These are phyloP conservation scores for Starmerella lactis-condensi DNA, from an alignment of 805 yeast species.

Conservation along the genomic window DNA sequence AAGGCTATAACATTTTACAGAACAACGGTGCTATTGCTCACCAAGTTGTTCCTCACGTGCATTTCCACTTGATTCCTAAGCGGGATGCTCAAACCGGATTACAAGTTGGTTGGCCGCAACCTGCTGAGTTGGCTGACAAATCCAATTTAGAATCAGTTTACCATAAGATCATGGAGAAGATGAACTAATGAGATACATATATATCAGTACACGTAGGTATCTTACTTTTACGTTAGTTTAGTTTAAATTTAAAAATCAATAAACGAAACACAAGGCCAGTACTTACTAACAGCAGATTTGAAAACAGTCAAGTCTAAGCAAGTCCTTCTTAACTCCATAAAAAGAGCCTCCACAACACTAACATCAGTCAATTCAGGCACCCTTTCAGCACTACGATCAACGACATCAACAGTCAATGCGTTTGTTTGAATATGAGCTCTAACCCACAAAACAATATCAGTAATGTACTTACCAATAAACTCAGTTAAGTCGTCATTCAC, in stretches of 20 bases:
- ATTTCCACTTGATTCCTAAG: constrained; percentile 91
- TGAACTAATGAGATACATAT: background rate
- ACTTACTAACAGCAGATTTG: constrained; percentile 7
- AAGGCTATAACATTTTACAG: constrained; percentile 75
- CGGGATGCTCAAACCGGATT: constrained; percentile 54
- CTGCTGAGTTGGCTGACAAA: constrained; percentile 54
- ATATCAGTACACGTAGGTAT: background rate
- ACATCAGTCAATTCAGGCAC: constrained; percentile 2
- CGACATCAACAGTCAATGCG: constrained; percentile 11
- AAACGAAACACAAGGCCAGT: constrained; percentile 13
- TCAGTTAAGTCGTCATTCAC: constrained; percentile 12
- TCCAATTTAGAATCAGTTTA: constrained; percentile 40
- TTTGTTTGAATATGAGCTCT: constrained; percentile 12
- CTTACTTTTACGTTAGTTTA: background rate
- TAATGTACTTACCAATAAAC: constrained; percentile 16
- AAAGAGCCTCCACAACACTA: constrained; percentile 6
- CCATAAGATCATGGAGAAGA: constrained; percentile 28
- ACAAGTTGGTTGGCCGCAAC: constrained; percentile 88
- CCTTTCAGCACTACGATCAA: constrained; percentile 1
- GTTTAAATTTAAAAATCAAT: background rate
- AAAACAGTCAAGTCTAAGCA: constrained; percentile 6
- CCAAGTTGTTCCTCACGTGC: constrained; percentile 90
- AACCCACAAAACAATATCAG: constrained; percentile 18
- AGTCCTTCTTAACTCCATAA: constrained; percentile 7
- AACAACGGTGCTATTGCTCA: constrained; percentile 93